phyloP scores from a whole-genome alignment of 305 asterid genomes.

The Solanum hybrid region DNA sequence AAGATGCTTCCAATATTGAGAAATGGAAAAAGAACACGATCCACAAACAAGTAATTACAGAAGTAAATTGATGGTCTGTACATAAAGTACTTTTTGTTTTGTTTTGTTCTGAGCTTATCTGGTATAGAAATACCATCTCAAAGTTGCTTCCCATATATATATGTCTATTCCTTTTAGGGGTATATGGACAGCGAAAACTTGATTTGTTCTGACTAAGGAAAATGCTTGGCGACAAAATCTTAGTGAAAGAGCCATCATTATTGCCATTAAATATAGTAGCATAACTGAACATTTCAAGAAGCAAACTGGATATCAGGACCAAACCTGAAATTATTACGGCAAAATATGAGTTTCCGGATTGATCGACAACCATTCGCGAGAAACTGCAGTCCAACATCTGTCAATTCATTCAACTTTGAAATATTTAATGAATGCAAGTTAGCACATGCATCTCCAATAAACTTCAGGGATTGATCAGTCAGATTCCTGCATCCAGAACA shows the following conservation, averaged over 20 bases:
- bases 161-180: neutral
- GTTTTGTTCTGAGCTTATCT: neutral
- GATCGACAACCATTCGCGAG: constrained; percentile 64
- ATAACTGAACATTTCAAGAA: neutral
- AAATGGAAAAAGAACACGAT: neutral
- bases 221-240: neutral
- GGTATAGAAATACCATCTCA: neutral
- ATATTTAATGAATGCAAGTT: constrained; percentile 50
- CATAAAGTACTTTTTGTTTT: neutral
- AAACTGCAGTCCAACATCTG: constrained; percentile 55
- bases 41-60: neutral
- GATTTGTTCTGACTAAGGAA: neutral
- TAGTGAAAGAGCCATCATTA: neutral
- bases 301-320: neutral
- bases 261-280: neutral
- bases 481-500: constrained; percentile 41
- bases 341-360: constrained; percentile 46
- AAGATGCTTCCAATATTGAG: neutral
- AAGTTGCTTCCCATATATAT: neutral
- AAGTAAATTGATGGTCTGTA: neutral
- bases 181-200: neutral
- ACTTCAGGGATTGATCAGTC: constrained; percentile 49
- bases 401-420: constrained; percentile 47
- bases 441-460: constrained; percentile 50
- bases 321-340: constrained; percentile 66